Percentiles rank a stretch among this genome's conserved stretches.
Evolutionary conservation across 108 stramenopile species (phyloP).

Genomic region (Skeletonema tropicum): DNA sequence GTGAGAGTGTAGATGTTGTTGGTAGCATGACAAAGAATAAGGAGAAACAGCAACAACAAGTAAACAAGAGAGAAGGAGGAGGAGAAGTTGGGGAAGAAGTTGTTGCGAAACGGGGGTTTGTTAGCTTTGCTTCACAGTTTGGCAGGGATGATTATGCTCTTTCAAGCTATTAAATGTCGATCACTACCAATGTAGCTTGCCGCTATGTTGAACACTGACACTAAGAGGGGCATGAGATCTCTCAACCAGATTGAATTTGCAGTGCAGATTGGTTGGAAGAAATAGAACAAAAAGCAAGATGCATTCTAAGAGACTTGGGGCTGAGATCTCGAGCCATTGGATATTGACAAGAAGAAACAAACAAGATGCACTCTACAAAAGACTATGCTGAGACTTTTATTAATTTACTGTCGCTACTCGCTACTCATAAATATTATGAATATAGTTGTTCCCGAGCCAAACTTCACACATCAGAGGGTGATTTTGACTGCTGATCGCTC

Average conservation of each 20-base stretch:
- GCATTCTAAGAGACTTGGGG: not conserved
- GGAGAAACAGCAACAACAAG: not conserved
- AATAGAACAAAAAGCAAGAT: too few species aligned
- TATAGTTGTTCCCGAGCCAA: not conserved
- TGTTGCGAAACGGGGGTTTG: conserved; percentile 30
- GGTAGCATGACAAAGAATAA: not conserved
- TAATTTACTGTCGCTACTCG: not conserved
- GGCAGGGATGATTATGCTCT: conserved; percentile 40
- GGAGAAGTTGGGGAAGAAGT: not conserved
- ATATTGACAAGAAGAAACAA: not conserved
- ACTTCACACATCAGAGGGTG: not conserved
- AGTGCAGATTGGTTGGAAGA: too few species aligned
- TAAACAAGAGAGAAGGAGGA: not conserved
- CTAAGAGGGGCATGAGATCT: too few species aligned
- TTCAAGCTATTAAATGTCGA: not conserved
- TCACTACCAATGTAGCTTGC: not conserved
- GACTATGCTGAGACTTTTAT: not conserved
- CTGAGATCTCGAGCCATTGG: not conserved
- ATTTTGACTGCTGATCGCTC: not conserved
- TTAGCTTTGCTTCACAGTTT: conserved; percentile 36
- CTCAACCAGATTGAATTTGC: too few species aligned
- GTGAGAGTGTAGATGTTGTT: not conserved
- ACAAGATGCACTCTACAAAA: not conserved
- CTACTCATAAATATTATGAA: not conserved
- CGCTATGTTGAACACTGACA: too few species aligned